Base-by-base conservation (phyloP, 495 filamentous ascomycete genomes). In the Neurospora africana region DNA sequence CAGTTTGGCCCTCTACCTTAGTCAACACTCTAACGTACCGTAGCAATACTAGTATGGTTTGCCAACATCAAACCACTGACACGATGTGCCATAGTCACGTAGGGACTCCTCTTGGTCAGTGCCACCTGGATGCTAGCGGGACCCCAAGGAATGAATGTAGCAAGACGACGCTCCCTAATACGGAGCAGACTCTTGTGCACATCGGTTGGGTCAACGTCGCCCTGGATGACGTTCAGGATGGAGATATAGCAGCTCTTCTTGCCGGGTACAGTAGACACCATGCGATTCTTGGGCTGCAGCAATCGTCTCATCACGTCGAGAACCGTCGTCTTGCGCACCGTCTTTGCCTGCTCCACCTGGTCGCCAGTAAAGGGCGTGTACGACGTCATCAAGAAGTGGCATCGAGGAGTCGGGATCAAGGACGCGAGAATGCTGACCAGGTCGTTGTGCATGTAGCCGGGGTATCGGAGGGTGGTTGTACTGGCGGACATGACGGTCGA, bases 381-480 rank as follows among this genome's bases (percentile, higher is more conserved):
- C 23, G 94, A 93, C 3, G 95, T 98, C 89, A 98, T 94, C 47
- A 99, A 85, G 88, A 99, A 99, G 80, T 99, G 95, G 81, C 93
- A 96, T 71, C 95, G 92, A 17, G 95, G 95, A 0, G 94, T 98
- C 10, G 95, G 95, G 69, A 99, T 98, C 7, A 99, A 86, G 27
- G 94, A 96, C 43, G 95, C 96, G 67, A 98, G 89, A 78, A 99
- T 98, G 77, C 94, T 93, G 74, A 96, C 95, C 9, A 99, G 91
- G 78, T 99, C 95, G 79, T 99, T 99, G 83, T 99, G 95, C 96
- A 99, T 98, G 79, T 99, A 99, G 35, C 96, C 95, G 2, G 95
- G 95, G 80, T 99, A 98, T 72, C 95, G 88, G 39, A 99, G 90
- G 9, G 95, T 97, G 7, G 94, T 97, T 2, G 95, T 99, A 76